Base-by-base conservation (phyloP, 495 filamentous ascomycete genomes). In the Pseudomonodictys pantanalensis region DNA sequence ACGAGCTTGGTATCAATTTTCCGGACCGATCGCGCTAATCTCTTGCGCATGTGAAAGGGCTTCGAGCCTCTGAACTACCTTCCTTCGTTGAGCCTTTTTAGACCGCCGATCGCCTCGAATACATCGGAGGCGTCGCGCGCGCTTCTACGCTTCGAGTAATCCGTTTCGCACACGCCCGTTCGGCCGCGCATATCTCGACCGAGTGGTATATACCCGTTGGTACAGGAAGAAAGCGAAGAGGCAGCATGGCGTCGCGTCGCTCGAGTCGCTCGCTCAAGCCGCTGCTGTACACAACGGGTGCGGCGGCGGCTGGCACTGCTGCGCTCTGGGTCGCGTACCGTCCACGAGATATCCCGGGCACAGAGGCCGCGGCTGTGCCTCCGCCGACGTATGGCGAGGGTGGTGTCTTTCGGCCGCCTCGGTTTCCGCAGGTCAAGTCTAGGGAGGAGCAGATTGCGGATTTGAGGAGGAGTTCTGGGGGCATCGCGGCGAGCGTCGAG, bases 321-420 rank as follows among this genome's bases (percentile, higher is more conserved):
- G 76, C 83, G 38, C 78, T 95, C 48, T 91, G 92, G 69, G 83
- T 88, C 59, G 78, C 84, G 39, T 92, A 93, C 71, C 86, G 90
- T 44, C 91, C 91, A 9, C 83, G 87, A 60, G 89, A 92, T 70
- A 90, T 95, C 44, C 90, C 90, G 35, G 91, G 91, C 48, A 84
- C 82, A 56, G 88, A 93, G 66, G 84, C 84, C 25, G 84, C 89
- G 0, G 84, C 82, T 11, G 90, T 93, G 15, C 87, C 89, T 20
- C 90, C 90, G 18, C 90, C 90, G 4, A 86, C 87, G 43, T 92
- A 89, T 69, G 85, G 83, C 62, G 81, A 82, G 60, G 87, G 85
- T 56, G 91, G 91, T 56, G 83, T 84, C 32, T 87, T 92, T 64
- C 81, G 82, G 15, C 88, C 91, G 5, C 90, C 91, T 1, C 83